phyloP scores from a whole-genome alignment of 371 early-diverging fungal species.

The Mortierella sp. region DNA sequence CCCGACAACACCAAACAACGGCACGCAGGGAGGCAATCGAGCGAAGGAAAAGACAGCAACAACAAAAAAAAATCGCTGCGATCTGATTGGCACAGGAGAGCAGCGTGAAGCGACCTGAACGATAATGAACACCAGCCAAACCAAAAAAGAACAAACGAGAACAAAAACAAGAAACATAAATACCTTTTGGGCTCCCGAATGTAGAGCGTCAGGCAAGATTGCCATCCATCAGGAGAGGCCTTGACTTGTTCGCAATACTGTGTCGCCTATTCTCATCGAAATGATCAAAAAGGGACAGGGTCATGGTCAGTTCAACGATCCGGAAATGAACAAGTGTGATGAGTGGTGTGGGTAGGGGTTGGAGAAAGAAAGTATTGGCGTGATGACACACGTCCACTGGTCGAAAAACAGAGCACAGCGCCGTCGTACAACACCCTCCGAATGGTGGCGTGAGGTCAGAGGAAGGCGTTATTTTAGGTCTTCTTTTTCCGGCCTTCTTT shows the following conservation, averaged over 20 bases:
- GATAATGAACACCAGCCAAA: conserved; percentile 7
- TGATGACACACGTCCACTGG: not conserved
- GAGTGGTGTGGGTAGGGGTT: not conserved
- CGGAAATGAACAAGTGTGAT: not conserved
- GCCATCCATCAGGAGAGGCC: conserved; percentile 88
- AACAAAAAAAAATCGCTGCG: conserved; percentile 17
- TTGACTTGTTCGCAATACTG: conserved; percentile 89
- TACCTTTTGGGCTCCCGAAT: conserved; percentile 82
- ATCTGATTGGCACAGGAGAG: conserved; percentile 39
- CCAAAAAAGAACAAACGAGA: conserved; percentile 13
- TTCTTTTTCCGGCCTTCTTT: not conserved
- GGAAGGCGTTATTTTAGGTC: not conserved
- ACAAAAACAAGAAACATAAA: conserved; percentile 13
- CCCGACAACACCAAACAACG: not conserved
- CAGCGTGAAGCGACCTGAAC: not conserved
- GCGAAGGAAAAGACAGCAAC: not conserved
- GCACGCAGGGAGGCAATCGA: conserved; percentile 25
- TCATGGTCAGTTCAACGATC: not conserved
- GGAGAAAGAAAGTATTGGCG: not conserved
- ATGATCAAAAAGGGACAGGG: not conserved
- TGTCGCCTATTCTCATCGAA: conserved; percentile 75
- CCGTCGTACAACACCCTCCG: conserved; percentile 10
- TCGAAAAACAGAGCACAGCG: not conserved
- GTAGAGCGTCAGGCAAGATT: conserved; percentile 85
- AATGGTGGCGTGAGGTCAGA: not conserved